These are phyloP conservation scores for Talaromyces liani DNA, from an alignment of 495 filamentous ascomycete species.

Conservation along the genomic window DNA sequence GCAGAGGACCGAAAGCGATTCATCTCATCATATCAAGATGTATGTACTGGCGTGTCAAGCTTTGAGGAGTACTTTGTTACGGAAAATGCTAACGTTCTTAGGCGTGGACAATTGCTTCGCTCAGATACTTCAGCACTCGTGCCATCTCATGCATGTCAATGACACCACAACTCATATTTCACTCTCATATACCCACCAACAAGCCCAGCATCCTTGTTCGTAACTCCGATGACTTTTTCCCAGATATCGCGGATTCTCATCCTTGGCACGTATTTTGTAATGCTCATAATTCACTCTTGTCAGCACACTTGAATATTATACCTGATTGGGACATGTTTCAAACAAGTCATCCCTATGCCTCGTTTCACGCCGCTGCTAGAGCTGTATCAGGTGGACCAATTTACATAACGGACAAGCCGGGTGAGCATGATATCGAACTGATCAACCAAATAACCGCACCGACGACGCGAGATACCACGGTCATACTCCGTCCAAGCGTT, in stretches of 20 bases:
- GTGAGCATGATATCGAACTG: slow-evolving; percentile 64
- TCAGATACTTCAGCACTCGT: slow-evolving; percentile 68
- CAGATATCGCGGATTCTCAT: slow-evolving; percentile 66
- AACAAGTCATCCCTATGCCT: slow-evolving; percentile 66
- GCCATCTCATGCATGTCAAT: slow-evolving; percentile 92
- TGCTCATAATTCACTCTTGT: slow-evolving; percentile 82
- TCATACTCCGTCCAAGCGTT: slow-evolving; percentile 68
- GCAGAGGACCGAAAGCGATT: slow-evolving; percentile 61
- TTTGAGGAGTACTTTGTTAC: neutral
- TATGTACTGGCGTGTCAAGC: neutral
- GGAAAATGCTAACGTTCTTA: neutral
- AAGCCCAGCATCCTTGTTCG: slow-evolving; percentile 63
- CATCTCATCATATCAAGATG: slow-evolving; percentile 71
- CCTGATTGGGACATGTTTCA: slow-evolving; percentile 99
- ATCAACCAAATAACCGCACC: slow-evolving; percentile 70
- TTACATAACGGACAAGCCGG: slow-evolving; percentile 86
- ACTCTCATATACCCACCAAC: slow-evolving; percentile 68
- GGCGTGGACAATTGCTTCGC: slow-evolving; percentile 66
- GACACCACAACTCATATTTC: slow-evolving; percentile 74
- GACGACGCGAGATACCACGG: slow-evolving; percentile 59
- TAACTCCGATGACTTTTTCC: slow-evolving; percentile 94
- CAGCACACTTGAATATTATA: slow-evolving; percentile 61
- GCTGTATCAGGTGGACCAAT: slow-evolving; percentile 88
- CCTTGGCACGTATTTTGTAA: slow-evolving; percentile 94
- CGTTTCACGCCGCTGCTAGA: slow-evolving; percentile 82